These are phyloP conservation scores for Colletotrichum tabaci DNA, from an alignment of 2,329 filamentous ascomycete species.

Conservation along the genomic window DNA sequence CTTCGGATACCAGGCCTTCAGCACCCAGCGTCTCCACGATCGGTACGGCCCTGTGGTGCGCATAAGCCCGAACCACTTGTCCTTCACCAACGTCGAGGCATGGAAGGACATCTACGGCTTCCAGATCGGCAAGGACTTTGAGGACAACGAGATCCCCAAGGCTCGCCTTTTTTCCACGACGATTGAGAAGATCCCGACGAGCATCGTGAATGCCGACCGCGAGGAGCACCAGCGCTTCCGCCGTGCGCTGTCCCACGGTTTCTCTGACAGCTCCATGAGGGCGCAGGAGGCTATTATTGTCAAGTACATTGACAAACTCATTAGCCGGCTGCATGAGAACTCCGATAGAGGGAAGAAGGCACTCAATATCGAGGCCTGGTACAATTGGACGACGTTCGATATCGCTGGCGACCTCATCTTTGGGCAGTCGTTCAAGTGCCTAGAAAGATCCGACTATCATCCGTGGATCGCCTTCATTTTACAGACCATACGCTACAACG, in stretches of 20 bases:
- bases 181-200: not conserved
- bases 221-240: conserved; percentile 45
- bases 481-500: conserved; percentile 11
- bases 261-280: conserved; percentile 49
- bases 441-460: conserved; percentile 46
- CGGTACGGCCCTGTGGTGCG: conserved; percentile 55
- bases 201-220: conserved; percentile 32
- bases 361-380: conserved; percentile 27
- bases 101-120: conserved; percentile 59
- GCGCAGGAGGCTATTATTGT: conserved; percentile 50
- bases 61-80: conserved; percentile 56
- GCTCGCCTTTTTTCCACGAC: conserved; percentile 4
- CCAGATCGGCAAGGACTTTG: conserved; percentile 4
- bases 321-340: conserved; percentile 22
- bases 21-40: conserved; percentile 43
- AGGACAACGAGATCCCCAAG: conserved; percentile 29
- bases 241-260: conserved; percentile 49
- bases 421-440: conserved; percentile 49
- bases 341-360: not conserved
- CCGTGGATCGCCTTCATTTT: conserved; percentile 48
- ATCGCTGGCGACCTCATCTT: conserved; percentile 50
- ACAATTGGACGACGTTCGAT: conserved; percentile 43
- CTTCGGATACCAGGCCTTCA: conserved; percentile 19
- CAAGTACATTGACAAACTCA: conserved; percentile 48
- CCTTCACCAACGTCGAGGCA: conserved; percentile 52